Evolutionary conservation across 768 basidiomycete species (phyloP), one percentile per base, ranked within the genome.

Genomic region (Suillus plorans): DNA sequence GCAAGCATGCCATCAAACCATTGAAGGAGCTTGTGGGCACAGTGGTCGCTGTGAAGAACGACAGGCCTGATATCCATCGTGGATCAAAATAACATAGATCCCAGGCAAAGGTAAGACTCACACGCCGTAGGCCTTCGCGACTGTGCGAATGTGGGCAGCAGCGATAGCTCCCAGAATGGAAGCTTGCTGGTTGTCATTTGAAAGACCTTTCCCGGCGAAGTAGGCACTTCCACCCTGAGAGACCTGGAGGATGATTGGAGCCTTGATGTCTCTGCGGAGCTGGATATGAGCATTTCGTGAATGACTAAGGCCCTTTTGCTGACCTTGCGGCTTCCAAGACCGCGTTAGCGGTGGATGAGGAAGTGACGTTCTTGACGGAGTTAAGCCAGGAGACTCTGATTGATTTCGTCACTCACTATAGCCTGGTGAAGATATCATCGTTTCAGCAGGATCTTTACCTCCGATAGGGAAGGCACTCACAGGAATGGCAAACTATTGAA

Each of bases 1-100:
- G 87, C 91, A 76, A 99, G 93, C 97, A 99, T 98, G 63, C 95
- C 97, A 78, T 99, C 97, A 78, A 98, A 96, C 97, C 97, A 99
- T 5, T 91, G 96, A 63, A 99, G 88, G 68, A 99, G 92, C 80
- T 99, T 99, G 72, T 97, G 82, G 16, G 97, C 97, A 76, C 97
- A 99, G 83, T 99, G 97, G 79, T 99, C 97, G 66, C 93, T 91
- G 89, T 99, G 97, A 72, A 99, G 83, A 64, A 99, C 86, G 73
- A 99, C 97, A 72, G 97, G 97, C 67, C 94, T 95, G 69, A 67
- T 28, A 18, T 49, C 63, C 25, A 42, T 45, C 61, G 53, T n/a
- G 50, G 61, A 56, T 59, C 2, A 67, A 58, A 44, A 45, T 44
- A 56, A 65, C 62, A 49, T 25, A 22, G 20, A 60, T n/a, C 49